These are phyloP conservation scores for Candida palmyrensis DNA, from an alignment of 805 yeast species.

Conservation along the genomic window DNA sequence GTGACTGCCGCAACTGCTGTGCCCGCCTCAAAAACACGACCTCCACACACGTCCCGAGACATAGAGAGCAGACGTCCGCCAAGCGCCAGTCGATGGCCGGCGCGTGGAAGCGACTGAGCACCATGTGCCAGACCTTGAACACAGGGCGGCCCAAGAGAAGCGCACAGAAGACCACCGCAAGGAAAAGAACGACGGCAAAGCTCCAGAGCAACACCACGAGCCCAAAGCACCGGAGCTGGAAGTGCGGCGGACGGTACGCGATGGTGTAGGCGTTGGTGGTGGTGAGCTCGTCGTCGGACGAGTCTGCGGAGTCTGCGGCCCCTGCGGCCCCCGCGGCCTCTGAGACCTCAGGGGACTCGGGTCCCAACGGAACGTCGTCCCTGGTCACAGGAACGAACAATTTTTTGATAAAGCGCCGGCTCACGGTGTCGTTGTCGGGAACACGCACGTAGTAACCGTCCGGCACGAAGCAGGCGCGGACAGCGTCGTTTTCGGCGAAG, in stretches of 20 bases:
- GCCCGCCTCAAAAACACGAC: constrained; percentile 7
- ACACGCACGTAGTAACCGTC: constrained; percentile 83
- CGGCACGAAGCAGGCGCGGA: constrained; percentile 62
- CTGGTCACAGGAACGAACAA: constrained; percentile 81
- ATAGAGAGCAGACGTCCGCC: not conserved
- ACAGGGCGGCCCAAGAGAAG: constrained; percentile 22
- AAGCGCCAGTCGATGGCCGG: not conserved
- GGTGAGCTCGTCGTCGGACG: constrained; percentile 33
- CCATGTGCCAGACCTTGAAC: not conserved
- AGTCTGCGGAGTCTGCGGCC: constrained; percentile 20
- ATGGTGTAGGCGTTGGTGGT: constrained; percentile 51
- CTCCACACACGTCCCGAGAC: constrained; percentile 14
- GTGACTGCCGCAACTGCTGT: not conserved
- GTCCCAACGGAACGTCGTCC: constrained; percentile 62
- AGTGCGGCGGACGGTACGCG: constrained; percentile 83
- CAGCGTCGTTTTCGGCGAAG: constrained; percentile 37
- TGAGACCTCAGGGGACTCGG: constrained; percentile 7
- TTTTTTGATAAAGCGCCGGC: constrained; percentile 56
- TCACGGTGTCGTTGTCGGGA: constrained; percentile 75
- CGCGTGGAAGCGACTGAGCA: too few species aligned
- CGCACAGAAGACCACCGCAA: constrained; percentile 16
- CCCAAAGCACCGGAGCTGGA: constrained; percentile 51
- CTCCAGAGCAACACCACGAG: constrained; percentile 46
- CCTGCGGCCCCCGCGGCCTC: constrained; percentile 5
- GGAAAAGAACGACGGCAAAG: constrained; percentile 30